These are phyloP conservation scores for Tetrastigma voinierianum DNA, from an alignment of 164 flowering plant genomes.

Conservation along the genomic window DNA sequence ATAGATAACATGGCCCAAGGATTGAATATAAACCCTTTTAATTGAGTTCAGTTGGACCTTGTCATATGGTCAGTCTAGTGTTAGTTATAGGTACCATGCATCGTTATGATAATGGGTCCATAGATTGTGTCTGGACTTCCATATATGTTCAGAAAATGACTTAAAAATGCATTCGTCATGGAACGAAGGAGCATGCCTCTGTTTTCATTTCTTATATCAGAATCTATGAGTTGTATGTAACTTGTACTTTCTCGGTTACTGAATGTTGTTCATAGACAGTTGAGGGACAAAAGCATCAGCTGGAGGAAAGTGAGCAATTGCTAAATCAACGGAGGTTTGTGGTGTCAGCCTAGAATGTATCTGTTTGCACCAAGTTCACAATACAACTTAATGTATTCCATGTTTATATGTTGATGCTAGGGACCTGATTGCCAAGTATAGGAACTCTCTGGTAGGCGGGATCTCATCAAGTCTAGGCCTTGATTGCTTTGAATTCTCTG, in stretches of 20 bases:
- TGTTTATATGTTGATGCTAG: slow-evolving; percentile 32
- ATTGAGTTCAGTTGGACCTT: too few species aligned
- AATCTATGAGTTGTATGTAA: neutral
- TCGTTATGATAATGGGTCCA: too few species aligned
- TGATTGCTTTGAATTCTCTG: slow-evolving; percentile 16
- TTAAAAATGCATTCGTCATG: too few species aligned
- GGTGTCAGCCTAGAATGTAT: neutral
- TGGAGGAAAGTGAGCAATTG: slow-evolving; percentile 72
- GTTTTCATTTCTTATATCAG: too few species aligned
- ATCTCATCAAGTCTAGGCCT: slow-evolving; percentile 54
- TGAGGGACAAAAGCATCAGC: slow-evolving; percentile 76
- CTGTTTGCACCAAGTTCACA: neutral
- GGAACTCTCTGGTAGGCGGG: slow-evolving; percentile 67
- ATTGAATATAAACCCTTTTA: too few species aligned
- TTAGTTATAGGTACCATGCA: too few species aligned
- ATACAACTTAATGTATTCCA: neutral
- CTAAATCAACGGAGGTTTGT: slow-evolving; percentile 67
- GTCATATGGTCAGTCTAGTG: too few species aligned
- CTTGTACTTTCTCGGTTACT: neutral
- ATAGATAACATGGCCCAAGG: too few species aligned
- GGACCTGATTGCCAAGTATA: slow-evolving; percentile 65
- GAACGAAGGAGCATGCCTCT: too few species aligned
- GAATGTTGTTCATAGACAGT: slow-evolving; percentile 56
- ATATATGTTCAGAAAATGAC: too few species aligned
- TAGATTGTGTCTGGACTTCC: too few species aligned